Evolutionary conservation across 78 protist genomes (phyloP).

Genomic region (Cyanophora paradoxa): DNA sequence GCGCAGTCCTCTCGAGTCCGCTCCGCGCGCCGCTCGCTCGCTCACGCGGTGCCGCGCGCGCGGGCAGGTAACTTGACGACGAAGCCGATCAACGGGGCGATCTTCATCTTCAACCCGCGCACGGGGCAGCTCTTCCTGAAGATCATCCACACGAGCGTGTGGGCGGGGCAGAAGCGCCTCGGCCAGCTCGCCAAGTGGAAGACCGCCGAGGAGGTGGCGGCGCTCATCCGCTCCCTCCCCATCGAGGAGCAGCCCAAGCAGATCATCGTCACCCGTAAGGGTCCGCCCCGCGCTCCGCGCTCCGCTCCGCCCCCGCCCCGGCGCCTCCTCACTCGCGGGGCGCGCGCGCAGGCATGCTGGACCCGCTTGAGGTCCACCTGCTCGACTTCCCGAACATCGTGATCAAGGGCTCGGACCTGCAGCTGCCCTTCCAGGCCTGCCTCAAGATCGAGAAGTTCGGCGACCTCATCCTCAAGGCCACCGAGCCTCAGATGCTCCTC

Average conservation of each 20-base stretch:
- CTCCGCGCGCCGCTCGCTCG: not conserved
- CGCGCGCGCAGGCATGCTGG: conserved; percentile 4
- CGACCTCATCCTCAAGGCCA: conserved; percentile 94
- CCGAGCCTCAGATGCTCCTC: conserved; percentile 95
- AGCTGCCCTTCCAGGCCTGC: conserved; percentile 95
- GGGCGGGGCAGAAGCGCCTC: conserved; percentile 99
- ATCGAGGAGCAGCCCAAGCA: conserved; percentile 99
- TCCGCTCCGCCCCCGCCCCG: not conserved
- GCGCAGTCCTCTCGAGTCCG: not conserved
- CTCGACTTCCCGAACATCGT: conserved; percentile 96
- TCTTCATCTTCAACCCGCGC: conserved; percentile 98
- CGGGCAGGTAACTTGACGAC: conserved; percentile 58
- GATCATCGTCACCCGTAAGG: conserved; percentile 96
- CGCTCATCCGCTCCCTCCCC: conserved; percentile 96
- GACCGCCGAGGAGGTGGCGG: conserved; percentile 95
- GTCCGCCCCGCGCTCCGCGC: conserved; percentile 93
- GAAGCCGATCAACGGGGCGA: conserved; percentile 99
- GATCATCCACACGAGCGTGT: conserved; percentile 96
- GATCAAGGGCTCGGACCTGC: conserved; percentile 96
- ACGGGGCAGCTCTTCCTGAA: conserved; percentile 98
- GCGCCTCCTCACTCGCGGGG: not conserved
- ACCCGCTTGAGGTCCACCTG: conserved; percentile 85
- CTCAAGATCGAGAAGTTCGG: conserved; percentile 95
- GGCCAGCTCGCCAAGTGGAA: conserved; percentile 96
- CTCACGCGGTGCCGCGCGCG: not conserved